Evolutionary conservation across 345 rosid species (phyloP).

Genomic region (Eucalyptus sp.): DNA sequence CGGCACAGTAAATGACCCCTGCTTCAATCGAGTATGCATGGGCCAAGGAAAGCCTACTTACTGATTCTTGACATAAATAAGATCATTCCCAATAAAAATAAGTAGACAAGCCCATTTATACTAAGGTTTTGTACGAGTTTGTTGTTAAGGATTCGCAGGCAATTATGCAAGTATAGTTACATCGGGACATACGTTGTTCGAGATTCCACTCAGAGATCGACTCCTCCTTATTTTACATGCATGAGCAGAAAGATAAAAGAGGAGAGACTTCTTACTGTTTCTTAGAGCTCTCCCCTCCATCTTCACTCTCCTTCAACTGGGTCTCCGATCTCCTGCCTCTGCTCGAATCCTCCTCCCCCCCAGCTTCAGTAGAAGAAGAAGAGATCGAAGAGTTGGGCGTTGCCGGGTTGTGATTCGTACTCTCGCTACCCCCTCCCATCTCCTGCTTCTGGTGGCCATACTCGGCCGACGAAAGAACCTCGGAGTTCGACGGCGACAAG

Average conservation of each 20-base stretch:
- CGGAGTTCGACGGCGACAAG: constrained; percentile 36
- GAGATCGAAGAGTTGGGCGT: constrained; percentile 49
- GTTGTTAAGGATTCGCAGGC: not conserved
- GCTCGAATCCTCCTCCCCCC: constrained; percentile 46
- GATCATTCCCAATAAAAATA: not conserved
- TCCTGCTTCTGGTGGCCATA: constrained; percentile 2
- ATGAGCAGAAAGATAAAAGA: not conserved
- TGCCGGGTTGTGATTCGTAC: constrained; percentile 7
- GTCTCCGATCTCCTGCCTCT: constrained; percentile 29
- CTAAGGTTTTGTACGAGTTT: not conserved
- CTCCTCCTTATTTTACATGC: not conserved
- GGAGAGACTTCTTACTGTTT: constrained; percentile 24
- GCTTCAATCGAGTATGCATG: not conserved
- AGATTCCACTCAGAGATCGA: not conserved
- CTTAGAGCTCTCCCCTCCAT: constrained; percentile 37
- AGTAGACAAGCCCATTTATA: not conserved
- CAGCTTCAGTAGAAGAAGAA: constrained; percentile 56
- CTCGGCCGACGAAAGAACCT: constrained; percentile 30
- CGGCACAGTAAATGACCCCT: not conserved
- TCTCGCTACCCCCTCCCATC: constrained; percentile 3
- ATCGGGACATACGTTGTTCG: not conserved
- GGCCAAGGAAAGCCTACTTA: not conserved
- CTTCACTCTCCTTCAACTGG: constrained; percentile 16
- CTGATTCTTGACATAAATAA: not conserved
- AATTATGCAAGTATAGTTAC: not conserved